Evolutionary conservation across 441 rosid genomes (phyloP), one percentile per base, ranked within the genome.

Genomic region (Erysimum cheiri): DNA sequence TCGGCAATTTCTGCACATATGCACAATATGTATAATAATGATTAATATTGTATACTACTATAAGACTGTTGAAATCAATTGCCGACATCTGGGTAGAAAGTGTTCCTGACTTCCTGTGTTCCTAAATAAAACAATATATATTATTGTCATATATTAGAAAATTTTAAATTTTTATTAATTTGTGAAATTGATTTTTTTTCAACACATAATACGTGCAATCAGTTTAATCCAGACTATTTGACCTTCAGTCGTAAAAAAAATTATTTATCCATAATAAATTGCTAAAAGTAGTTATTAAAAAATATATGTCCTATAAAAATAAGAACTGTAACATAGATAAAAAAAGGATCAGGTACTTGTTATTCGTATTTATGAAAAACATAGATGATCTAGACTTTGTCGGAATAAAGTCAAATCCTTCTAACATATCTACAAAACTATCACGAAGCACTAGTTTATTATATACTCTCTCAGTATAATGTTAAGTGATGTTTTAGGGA

Each of bases 81-180:
- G 41, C 74, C 52, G 48, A 39, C 40, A 70, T 61, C 3, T 52
- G 5, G 44, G 68, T 54, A 70, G 60, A 70, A 70, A 60, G 67
- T 60, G 53, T n/a, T n/a, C n/a, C n/a, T n/a, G n/a, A n/a, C n/a
- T 57, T 33, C 15, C 15, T 68, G 12, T 29, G 61, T 41, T 53
- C 39, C 60, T 37, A 66, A 52, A 52, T 52, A 56, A 50, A 66
- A 29, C 35, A 65, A 28, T 8, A 13, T 37, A 22, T 22, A 22
- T 22, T 22, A 22, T 22, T 2, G 24, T 22, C 24, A 22, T 22
- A 22, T 1, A 22, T 22, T 22, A 22, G 1, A 22, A 22, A 22
- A 22, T 22, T 22, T 22, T 22, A 22, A 22, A 22, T 1, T 22
- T 22, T 22, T 0, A 22, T 22, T 22, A 22, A 22, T 22, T 22